Evolutionary conservation across 345 rosid genomes (phyloP).

Genomic region (Chamaenerion angustifolium): DNA sequence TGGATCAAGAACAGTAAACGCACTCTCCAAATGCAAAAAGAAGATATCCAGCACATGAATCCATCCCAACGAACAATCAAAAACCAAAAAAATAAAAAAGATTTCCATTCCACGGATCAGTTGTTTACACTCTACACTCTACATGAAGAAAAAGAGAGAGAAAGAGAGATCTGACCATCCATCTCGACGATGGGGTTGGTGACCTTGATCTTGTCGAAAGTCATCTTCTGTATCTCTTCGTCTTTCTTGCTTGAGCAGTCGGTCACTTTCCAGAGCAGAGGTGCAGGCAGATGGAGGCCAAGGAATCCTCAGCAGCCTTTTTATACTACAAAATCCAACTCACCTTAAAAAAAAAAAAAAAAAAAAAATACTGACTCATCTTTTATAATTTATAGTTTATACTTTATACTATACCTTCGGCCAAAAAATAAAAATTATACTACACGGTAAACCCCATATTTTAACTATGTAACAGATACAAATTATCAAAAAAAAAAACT

Average conservation of each 20-base stretch:
- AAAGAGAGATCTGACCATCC: slow-evolving; percentile 56
- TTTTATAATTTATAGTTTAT: too few relatives aligned
- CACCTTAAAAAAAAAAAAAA: too few relatives aligned
- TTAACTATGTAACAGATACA: too few relatives aligned
- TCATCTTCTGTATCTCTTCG: slow-evolving; percentile 22
- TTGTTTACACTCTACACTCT: too few relatives aligned
- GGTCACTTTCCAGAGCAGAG: neutral
- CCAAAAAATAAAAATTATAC: too few relatives aligned
- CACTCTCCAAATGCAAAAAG: neutral
- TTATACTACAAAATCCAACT: too few relatives aligned
- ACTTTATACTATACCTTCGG: too few relatives aligned
- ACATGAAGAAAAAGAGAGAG: neutral
- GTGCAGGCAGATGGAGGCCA: neutral
- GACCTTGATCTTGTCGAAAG: slow-evolving; percentile 80
- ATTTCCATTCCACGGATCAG: neutral
- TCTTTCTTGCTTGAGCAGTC: neutral
- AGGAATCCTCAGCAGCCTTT: too few relatives aligned
- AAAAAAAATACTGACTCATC: too few relatives aligned
- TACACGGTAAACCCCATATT: too few relatives aligned
- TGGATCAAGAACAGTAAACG: neutral
- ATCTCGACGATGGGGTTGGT: slow-evolving; percentile 90
- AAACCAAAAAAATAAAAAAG: neutral
- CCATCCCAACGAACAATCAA: neutral
- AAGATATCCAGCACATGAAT: neutral
- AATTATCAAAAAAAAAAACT: too few relatives aligned